These are phyloP conservation scores for Aspergillus calidoustus DNA, from an alignment of 2,329 filamentous ascomycete species.

Conservation along the genomic window DNA sequence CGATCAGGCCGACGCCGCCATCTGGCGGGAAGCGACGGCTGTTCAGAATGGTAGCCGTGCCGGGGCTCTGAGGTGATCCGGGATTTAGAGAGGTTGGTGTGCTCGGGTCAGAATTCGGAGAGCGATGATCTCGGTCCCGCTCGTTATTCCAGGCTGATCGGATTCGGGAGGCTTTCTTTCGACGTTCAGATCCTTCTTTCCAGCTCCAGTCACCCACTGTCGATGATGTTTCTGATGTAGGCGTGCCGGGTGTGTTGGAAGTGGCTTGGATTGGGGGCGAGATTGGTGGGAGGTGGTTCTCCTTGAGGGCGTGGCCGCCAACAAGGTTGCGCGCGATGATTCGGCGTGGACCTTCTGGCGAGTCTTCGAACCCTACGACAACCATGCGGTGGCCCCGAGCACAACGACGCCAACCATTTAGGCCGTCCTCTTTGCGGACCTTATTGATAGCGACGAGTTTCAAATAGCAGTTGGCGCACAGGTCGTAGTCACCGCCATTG, in stretches of 20 bases:
- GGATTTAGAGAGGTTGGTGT: constrained; percentile 21
- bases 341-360: constrained; percentile 68
- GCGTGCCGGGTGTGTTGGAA: background rate
- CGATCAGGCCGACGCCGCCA: constrained; percentile 70
- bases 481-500: constrained; percentile 81
- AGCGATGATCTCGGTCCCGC: constrained; percentile 17
- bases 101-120: constrained; percentile 25
- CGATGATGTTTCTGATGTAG: constrained; percentile 29
- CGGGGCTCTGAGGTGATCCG: background rate
- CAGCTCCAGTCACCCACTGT: constrained; percentile 47
- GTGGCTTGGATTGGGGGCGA: constrained; percentile 26
- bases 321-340: constrained; percentile 74
- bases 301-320: constrained; percentile 72
- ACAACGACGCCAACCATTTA: constrained; percentile 82
- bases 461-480: constrained; percentile 79
- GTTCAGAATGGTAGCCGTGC: constrained; percentile 9
- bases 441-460: constrained; percentile 65
- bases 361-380: constrained; percentile 74
- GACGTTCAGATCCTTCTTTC: constrained; percentile 45
- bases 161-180: constrained; percentile 43
- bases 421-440: constrained; percentile 76
- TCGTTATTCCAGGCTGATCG: constrained; percentile 24
- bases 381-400: constrained; percentile 82
- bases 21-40: constrained; percentile 68
- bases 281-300: constrained; percentile 53